Evolutionary conservation across 345 rosid species (phyloP), one percentile per base, ranked within the genome.

Genomic region (Sonneratia caseolaris): DNA sequence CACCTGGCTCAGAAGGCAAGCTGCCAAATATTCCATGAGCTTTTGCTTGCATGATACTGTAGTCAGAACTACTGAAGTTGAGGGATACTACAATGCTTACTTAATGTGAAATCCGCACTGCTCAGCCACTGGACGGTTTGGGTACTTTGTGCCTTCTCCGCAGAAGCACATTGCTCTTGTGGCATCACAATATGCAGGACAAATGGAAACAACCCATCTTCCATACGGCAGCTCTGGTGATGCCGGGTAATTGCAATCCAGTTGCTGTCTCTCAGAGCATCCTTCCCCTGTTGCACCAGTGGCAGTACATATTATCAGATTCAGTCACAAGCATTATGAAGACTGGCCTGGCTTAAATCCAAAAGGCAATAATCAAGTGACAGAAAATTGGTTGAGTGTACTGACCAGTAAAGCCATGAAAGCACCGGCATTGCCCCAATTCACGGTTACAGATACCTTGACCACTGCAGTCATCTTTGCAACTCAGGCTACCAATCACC

Each of bases 61-160:
- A 37, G 22, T 53, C 21, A 59, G 18, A 21, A 51, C 14, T 27
- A 42, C 1, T 42, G 45, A 22, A 36, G 10, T 12, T 32, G 66
- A 68, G 61, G 38, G 79, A 61, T 73, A 9, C 72, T 18, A 22
- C 65, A 38, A 68, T 51, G 72, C 91, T 86, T 84, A 87, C 99
- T 42, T 42, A 42, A 42, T 42, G 45, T 42, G 45, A 42, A 42
- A 42, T 42, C 45, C 45, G 10, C 45, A 42, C 45, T 42, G 72
- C 85, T 94, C 99, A 45, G 99, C 85, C 64, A 75, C 87, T 27
- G 99, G 99, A 68, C 99, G 95, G 74, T 87, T 86, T 65, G 99
- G 99, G 79, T 92, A 95, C 72, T 87, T 95, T 68, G 97, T 92
- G 84, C 97, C 96, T 84, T 89, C 96, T 78, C 97, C 99, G 83